phyloP scores from a whole-genome alignment of 306 rosid species.

The Fagus sylvatica region DNA sequence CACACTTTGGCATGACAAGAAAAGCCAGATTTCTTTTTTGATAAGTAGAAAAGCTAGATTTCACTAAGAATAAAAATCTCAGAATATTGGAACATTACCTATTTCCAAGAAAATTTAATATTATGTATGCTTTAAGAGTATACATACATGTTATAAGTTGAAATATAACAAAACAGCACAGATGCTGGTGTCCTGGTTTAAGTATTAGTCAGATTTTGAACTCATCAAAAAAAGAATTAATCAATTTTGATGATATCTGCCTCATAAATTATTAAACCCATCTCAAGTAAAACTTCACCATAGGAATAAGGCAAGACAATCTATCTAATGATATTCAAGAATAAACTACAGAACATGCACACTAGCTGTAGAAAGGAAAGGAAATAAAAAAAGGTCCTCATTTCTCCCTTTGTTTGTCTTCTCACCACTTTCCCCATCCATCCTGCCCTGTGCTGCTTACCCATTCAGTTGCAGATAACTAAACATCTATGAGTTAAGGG shows the following conservation, averaged over 20 bases:
- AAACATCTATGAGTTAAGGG: background rate
- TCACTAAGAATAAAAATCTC: background rate
- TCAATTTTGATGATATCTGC: background rate
- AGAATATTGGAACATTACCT: background rate
- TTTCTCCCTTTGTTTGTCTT: background rate
- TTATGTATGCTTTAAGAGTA: background rate
- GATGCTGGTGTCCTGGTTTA: background rate
- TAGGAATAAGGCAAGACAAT: background rate
- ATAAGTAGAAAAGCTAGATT: background rate
- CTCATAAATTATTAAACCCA: too few species aligned
- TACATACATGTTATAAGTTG: background rate
- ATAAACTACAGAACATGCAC: background rate
- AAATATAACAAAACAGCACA: background rate
- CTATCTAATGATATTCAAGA: background rate
- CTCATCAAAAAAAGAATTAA: too few species aligned
- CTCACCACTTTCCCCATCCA: background rate
- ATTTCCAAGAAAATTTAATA: background rate
- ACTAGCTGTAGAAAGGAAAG: background rate
- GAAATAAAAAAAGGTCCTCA: background rate
- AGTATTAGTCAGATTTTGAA: background rate
- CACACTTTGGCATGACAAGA: background rate
- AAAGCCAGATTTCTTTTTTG: background rate
- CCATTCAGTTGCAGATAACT: background rate
- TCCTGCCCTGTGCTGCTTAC: background rate
- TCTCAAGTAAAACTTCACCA: background rate